phyloP scores from a whole-genome alignment of 2,329 filamentous ascomycete genomes.

The Ilyonectria sp. region DNA sequence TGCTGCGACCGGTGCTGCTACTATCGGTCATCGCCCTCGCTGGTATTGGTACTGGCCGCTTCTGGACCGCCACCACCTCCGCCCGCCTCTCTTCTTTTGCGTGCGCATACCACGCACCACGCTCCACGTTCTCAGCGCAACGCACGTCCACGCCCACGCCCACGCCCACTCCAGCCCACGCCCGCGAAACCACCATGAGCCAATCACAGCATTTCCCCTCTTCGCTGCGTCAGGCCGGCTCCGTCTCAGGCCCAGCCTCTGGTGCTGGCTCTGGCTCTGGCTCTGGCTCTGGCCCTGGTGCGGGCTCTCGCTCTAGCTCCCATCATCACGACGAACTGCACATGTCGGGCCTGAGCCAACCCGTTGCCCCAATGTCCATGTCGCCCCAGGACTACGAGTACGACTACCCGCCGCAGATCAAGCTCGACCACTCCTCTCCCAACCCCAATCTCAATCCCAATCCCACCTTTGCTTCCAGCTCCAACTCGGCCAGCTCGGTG shows the following conservation, averaged over 20 bases:
- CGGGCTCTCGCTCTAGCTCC: constrained; percentile 38
- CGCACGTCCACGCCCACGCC: constrained; percentile 6
- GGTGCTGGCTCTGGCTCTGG: constrained; percentile 42
- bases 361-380: constrained; percentile 47
- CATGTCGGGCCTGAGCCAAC: constrained; percentile 63
- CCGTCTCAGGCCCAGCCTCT: constrained; percentile 38
- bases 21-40: not conserved
- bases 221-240: constrained; percentile 47
- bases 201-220: constrained; percentile 58
- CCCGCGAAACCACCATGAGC: constrained; percentile 52
- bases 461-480: constrained; percentile 16
- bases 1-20: not conserved
- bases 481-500: constrained; percentile 60
- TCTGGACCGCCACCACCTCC: not conserved
- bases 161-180: not conserved
- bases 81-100: not conserved
- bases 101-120: not conserved
- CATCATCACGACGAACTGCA: constrained; percentile 68
- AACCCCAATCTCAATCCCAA: constrained; percentile 51
- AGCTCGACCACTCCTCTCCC: constrained; percentile 62
- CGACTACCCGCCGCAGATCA: constrained; percentile 67
- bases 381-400: constrained; percentile 64
- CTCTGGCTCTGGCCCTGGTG: constrained; percentile 39
- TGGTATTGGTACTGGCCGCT: not conserved
- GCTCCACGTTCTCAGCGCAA: not conserved